These are phyloP conservation scores for Rickenella mellea DNA, from an alignment of 768 basidiomycete genomes.

Conservation along the genomic window DNA sequence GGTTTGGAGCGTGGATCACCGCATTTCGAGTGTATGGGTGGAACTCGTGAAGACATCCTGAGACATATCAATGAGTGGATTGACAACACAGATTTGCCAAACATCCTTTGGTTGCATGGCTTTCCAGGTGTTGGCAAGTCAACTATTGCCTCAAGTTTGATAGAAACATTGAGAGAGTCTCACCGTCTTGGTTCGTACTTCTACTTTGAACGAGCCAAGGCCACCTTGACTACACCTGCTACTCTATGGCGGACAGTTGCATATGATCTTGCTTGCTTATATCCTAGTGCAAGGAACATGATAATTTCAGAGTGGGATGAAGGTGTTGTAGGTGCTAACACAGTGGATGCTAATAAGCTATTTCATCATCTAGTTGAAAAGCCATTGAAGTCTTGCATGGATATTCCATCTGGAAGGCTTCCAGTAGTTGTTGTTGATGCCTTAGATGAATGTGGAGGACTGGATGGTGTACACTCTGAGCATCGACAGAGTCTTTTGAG, in stretches of 20 bases:
- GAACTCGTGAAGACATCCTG: constrained; percentile 5
- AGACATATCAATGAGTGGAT: constrained; percentile 11
- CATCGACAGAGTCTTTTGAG: constrained; percentile 13
- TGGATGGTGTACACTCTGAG: constrained; percentile 5
- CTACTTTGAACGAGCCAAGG: constrained; percentile 4
- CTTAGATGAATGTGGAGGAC: constrained; percentile 20
- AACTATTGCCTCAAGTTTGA: constrained; percentile 3
- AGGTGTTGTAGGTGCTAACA: constrained; percentile 9
- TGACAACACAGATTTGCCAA: constrained; percentile 22
- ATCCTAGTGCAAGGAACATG: constrained; percentile 2
- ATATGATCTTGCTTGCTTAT: constrained; percentile 14
- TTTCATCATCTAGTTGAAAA: constrained; percentile 14
- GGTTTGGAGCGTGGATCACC: too few relatives aligned
- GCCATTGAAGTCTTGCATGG: constrained; percentile 8
- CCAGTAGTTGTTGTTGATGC: constrained; percentile 21
- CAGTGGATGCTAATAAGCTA: constrained; percentile 6
- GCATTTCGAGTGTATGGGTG: constrained; percentile 4
- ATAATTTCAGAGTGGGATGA: constrained; percentile 10
- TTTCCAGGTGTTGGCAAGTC: constrained; percentile 15
- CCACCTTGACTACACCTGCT: background rate
- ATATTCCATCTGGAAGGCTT: constrained; percentile 1
- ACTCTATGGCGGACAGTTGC: constrained; percentile 5
- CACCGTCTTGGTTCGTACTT: constrained; percentile 2
- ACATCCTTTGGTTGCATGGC: constrained; percentile 9
- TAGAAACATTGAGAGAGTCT: background rate